Conservation (phyloP, 2,329 filamentous ascomycete genomes). For the Aspergillus floridensis region DNA sequence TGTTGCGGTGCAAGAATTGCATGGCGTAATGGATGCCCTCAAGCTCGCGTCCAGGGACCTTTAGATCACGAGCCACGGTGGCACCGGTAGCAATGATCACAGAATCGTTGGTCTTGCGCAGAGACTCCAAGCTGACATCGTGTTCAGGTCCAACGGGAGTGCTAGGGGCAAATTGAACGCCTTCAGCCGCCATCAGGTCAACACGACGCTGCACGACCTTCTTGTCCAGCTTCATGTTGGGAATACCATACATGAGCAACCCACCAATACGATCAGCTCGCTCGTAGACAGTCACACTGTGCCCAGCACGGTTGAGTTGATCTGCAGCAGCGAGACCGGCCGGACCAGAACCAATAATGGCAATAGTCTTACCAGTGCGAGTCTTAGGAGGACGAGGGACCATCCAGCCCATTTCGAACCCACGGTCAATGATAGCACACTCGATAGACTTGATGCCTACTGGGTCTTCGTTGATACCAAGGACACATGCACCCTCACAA, state of each 20-base stretch:
- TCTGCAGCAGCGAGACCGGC: slow-evolving; percentile 87
- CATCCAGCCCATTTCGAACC: slow-evolving; percentile 99
- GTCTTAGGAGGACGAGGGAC: slow-evolving; percentile 72
- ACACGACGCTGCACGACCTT: slow-evolving; percentile 92
- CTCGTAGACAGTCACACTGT: slow-evolving; percentile 87
- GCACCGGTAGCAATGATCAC: slow-evolving; percentile 90
- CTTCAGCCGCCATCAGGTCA: slow-evolving; percentile 90
- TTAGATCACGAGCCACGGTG: slow-evolving; percentile 87
- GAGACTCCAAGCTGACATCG: slow-evolving; percentile 64
- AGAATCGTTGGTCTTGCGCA: slow-evolving; percentile 73
- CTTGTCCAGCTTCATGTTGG: slow-evolving; percentile 99
- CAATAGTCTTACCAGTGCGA: slow-evolving; percentile 83
- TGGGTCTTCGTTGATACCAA: slow-evolving; percentile 94
- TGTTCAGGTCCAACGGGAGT: slow-evolving; percentile 74
- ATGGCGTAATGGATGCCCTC: slow-evolving; percentile 94
- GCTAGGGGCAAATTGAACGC: slow-evolving; percentile 75
- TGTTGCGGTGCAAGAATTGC: slow-evolving; percentile 97
- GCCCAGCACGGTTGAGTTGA: slow-evolving; percentile 90
- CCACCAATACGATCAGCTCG: slow-evolving; percentile 86
- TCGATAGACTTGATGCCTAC: slow-evolving; percentile 99
- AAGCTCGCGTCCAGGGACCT: slow-evolving; percentile 82
- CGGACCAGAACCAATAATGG: slow-evolving; percentile 87
- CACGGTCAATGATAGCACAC: slow-evolving; percentile 95
- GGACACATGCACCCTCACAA: slow-evolving; percentile 91
- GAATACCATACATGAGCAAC: slow-evolving; percentile 96